Conservation (phyloP, 495 filamentous ascomycete genomes). For the Neurospora sp. region DNA sequence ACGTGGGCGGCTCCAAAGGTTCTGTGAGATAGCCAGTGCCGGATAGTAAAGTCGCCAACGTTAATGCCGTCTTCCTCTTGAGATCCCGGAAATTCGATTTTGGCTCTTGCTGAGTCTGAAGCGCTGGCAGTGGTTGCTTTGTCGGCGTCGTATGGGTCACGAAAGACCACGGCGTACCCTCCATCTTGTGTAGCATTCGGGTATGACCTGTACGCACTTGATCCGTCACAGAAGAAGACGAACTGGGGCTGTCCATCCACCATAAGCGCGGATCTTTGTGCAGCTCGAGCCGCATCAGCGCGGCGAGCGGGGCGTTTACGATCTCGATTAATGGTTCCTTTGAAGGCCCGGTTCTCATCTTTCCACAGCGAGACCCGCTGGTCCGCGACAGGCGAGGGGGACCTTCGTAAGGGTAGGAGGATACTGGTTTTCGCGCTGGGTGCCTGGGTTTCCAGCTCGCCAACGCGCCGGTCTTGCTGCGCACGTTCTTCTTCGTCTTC, state of each 20-base stretch:
- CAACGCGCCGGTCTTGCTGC: not conserved
- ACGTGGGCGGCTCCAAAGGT: not conserved
- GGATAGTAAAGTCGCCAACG: not conserved
- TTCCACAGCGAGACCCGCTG: not conserved
- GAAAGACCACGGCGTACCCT: not conserved
- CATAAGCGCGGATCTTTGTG: not conserved
- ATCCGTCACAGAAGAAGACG: not conserved
- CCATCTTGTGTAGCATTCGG: not conserved
- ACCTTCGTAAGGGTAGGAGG: not conserved
- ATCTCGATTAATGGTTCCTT: not conserved
- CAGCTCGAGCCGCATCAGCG: not conserved
- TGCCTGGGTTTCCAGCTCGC: not conserved
- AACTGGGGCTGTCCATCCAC: not conserved
- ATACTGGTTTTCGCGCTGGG: not conserved
- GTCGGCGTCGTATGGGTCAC: not conserved
- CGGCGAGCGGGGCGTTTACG: no score
- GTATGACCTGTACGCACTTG: not conserved
- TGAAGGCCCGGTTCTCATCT: accelerated
- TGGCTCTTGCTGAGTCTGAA: accelerated
- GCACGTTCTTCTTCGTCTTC: not conserved
- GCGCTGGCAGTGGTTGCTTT: not conserved
- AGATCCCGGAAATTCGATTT: no score
- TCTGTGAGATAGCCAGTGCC: not conserved
- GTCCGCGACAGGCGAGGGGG: not conserved
- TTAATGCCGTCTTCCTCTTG: not conserved